Evolutionary conservation across 148 eudicot species (phyloP).

Genomic region (Linanthus parryae): DNA sequence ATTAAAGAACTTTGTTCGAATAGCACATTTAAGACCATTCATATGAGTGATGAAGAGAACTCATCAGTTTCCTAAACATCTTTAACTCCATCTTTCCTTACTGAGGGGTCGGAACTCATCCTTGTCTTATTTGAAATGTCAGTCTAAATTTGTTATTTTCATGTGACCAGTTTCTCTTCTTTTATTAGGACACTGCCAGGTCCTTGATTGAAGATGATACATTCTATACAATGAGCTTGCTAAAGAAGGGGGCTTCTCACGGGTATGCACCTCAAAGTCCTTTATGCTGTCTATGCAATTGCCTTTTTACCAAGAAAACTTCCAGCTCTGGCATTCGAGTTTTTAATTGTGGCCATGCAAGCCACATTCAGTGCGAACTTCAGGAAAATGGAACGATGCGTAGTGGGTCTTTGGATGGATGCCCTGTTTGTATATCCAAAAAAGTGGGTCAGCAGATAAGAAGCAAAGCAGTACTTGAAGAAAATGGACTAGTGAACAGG

Average conservation of each 20-base stretch:
- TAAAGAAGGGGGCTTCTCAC: conserved; percentile 82
- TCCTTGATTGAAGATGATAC: conserved; percentile 92
- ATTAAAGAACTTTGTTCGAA: no score
- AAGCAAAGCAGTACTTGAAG: conserved; percentile 37
- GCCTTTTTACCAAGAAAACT: conserved; percentile 51
- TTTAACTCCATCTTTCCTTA: no score
- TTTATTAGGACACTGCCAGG: conserved; percentile 80
- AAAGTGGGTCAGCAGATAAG: conserved; percentile 45
- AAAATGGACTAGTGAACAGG: conserved; percentile 51
- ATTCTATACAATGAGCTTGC: conserved; percentile 73
- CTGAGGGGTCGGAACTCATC: no score
- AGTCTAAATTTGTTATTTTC: conserved; percentile 1
- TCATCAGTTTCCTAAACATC: no score
- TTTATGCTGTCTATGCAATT: conserved; percentile 73
- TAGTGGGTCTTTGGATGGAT: conserved; percentile 44
- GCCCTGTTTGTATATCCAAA: conserved; percentile 79
- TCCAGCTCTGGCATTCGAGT: conserved; percentile 61
- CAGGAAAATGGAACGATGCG: conserved; percentile 46
- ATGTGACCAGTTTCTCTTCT: conserved; percentile 3
- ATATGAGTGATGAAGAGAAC: no score
- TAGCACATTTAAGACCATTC: no score
- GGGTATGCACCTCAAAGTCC: conserved; percentile 72
- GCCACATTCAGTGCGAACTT: conserved; percentile 67
- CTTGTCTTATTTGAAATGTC: background rate
- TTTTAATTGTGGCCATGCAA: conserved; percentile 84